A percentile compares a stretch with the other conserved stretches of the same genome.
Conservation (phyloP, 192 early-diverging fungal species). For the Coemansia sp. region DNA sequence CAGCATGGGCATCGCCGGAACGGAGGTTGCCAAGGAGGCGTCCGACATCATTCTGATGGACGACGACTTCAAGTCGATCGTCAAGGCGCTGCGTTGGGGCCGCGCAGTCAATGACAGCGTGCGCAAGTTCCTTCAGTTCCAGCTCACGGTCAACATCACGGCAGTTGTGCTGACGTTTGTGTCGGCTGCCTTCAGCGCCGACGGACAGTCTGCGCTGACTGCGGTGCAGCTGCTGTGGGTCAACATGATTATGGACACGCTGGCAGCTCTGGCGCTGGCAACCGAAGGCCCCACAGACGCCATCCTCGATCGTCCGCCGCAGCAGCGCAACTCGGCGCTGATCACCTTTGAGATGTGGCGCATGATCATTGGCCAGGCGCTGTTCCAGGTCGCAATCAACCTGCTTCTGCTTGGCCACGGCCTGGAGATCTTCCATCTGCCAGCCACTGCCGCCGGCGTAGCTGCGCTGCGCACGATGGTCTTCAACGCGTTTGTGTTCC, state of each 20-base stretch:
- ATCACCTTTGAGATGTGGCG: constrained; percentile 90
- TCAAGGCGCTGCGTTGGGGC: constrained; percentile 81
- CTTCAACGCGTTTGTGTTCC: constrained; percentile 93
- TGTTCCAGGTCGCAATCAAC: constrained; percentile 86
- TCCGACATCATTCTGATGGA: constrained; percentile 86
- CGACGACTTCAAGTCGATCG: constrained; percentile 83
- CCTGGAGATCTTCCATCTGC: constrained; percentile 63
- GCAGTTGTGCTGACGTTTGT: constrained; percentile 74
- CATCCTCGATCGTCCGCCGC: constrained; percentile 78
- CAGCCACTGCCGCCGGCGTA: constrained; percentile 28
- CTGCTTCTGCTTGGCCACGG: constrained; percentile 63
- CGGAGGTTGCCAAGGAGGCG: constrained; percentile 83
- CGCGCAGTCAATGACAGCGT: constrained; percentile 81
- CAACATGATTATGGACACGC: constrained; percentile 94
- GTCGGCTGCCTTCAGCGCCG: constrained; percentile 64
- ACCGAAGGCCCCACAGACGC: constrained; percentile 88
- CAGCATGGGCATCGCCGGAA: constrained; percentile 90
- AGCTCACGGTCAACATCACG: constrained; percentile 81
- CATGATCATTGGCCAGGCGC: constrained; percentile 87
- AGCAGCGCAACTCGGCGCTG: constrained; percentile 70
- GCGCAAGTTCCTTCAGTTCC: constrained; percentile 87
- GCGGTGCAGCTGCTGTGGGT: constrained; percentile 95
- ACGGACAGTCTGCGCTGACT: constrained; percentile 73
- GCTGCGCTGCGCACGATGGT: constrained; percentile 74
- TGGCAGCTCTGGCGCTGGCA: constrained; percentile 89